Percentiles rank a stretch among this genome's conserved stretches.
These are phyloP conservation scores for Bipolaris cookei DNA, from an alignment of 2,329 filamentous ascomycete species.

Conservation along the genomic window DNA sequence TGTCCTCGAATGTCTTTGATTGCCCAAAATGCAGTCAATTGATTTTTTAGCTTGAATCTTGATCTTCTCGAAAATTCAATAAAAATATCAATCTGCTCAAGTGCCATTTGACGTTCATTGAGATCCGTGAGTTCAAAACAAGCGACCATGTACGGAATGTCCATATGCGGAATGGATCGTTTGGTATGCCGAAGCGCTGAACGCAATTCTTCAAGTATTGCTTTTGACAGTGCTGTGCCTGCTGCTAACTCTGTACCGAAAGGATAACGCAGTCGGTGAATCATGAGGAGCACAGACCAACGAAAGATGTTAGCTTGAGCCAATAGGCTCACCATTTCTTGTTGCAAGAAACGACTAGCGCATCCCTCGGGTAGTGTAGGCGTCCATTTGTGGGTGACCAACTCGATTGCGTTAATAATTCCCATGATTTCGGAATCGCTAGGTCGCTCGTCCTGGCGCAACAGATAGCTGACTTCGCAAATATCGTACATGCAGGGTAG, in stretches of 20 bases:
- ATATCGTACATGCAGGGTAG: slow-evolving; percentile 7
- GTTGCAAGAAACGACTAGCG: slow-evolving; percentile 5
- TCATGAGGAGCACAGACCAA: slow-evolving; percentile 7
- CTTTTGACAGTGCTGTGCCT: slow-evolving; percentile 6
- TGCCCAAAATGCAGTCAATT: slow-evolving; percentile 10
- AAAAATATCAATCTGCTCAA: background rate
- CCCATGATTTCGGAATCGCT: background rate
- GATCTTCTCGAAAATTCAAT: slow-evolving; percentile 5
- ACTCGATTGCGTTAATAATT: slow-evolving; percentile 5
- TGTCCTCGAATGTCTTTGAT: slow-evolving; percentile 8
- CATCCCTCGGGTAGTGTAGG: slow-evolving; percentile 3
- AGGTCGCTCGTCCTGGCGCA: slow-evolving; percentile 4
- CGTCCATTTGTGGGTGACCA: slow-evolving; percentile 2
- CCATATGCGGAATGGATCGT: slow-evolving; percentile 1
- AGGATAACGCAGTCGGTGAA: slow-evolving; percentile 13
- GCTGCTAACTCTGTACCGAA: slow-evolving; percentile 7
- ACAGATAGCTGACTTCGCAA: background rate
- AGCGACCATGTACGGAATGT: slow-evolving; percentile 2
- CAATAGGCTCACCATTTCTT: slow-evolving; percentile 9
- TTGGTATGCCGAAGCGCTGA: background rate
- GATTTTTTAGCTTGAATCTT: slow-evolving; percentile 2
- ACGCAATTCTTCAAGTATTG: slow-evolving; percentile 5
- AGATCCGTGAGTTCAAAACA: slow-evolving; percentile 9
- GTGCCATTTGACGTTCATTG: slow-evolving; percentile 1
- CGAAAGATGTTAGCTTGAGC: slow-evolving; percentile 9